Conservation (phyloP, 1,139 yeast species). For the Blastobotrys buckinghamii region DNA sequence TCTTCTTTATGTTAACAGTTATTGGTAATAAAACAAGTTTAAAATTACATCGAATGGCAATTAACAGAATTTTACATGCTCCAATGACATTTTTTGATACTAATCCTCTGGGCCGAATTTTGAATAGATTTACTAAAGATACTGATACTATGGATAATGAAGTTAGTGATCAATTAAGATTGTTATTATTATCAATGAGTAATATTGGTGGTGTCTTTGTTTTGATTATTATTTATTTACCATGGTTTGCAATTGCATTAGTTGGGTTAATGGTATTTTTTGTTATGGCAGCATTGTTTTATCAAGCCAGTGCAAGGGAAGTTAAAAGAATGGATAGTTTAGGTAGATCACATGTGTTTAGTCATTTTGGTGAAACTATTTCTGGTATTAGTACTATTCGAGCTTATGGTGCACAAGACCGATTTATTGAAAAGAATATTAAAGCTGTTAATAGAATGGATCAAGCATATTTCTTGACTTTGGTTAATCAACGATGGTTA, state of each 20-base stretch:
- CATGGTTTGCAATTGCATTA: conserved; percentile 69
- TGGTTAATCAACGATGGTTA: conserved; percentile 77
- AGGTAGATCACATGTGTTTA: conserved; percentile 69
- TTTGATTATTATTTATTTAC: conserved; percentile 64
- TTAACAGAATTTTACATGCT: conserved; percentile 60
- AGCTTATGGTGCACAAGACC: conserved; percentile 45
- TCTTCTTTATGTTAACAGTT: conserved; percentile 45
- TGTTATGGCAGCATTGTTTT: conserved; percentile 49
- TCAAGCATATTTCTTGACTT: conserved; percentile 61
- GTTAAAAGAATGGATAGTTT: conserved; percentile 76
- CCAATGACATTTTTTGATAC: conserved; percentile 68
- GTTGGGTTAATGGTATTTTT: conserved; percentile 48
- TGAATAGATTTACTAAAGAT: conserved; percentile 75
- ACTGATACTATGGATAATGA: conserved; percentile 81
- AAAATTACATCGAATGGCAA: conserved; percentile 42
- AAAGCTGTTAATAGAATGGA: conserved; percentile 55
- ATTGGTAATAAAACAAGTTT: conserved; percentile 42
- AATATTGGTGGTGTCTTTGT: conserved; percentile 59
- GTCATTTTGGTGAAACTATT: conserved; percentile 70
- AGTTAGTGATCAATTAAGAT: conserved; percentile 33
- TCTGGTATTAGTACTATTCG: conserved; percentile 67
- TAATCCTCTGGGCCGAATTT: conserved; percentile 64
- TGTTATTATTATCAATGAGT: conserved; percentile 45
- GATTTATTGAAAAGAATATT: conserved; percentile 50
- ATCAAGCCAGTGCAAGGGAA: conserved; percentile 78